Percentiles rank a stretch among this genome's conserved stretches.
Evolutionary conservation across 2,329 filamentous ascomycete species (phyloP).

Genomic region (Davidsoniella virescens): DNA sequence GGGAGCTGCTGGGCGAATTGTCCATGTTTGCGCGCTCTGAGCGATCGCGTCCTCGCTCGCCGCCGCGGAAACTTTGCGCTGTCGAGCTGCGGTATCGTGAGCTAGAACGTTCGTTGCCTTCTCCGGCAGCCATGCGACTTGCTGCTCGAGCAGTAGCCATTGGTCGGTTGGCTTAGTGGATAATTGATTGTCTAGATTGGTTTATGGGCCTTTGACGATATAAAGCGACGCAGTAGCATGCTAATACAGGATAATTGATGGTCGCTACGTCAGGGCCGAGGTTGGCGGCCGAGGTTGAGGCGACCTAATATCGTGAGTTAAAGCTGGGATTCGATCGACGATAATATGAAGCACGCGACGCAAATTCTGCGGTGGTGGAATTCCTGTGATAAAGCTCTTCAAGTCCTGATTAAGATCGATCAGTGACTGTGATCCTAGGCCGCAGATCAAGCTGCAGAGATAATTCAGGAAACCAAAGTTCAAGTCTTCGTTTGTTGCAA

Average conservation of each 20-base stretch:
- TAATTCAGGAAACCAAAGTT: too few relatives aligned
- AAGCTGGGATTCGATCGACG: neutral
- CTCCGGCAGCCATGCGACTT: constrained; percentile 11
- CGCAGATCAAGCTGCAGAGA: too few relatives aligned
- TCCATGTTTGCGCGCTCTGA: constrained; percentile 18
- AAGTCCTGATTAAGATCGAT: too few relatives aligned
- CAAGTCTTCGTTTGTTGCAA: too few relatives aligned
- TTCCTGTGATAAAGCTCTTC: too few relatives aligned
- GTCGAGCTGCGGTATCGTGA: constrained; percentile 11
- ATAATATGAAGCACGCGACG: too few relatives aligned
- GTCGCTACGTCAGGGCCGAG: neutral
- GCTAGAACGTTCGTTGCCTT: constrained; percentile 6
- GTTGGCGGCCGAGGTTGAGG: neutral
- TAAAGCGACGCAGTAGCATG: too few relatives aligned
- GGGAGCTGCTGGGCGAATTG: constrained; percentile 20
- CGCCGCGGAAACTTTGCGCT: constrained; percentile 21
- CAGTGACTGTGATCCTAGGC: too few relatives aligned
- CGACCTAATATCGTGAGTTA: neutral
- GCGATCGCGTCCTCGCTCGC: constrained; percentile 19
- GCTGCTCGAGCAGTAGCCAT: constrained; percentile 13
- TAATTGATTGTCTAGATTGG: too few relatives aligned
- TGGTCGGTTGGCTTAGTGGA: neutral
- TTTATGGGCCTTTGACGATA: too few relatives aligned
- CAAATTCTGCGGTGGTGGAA: too few relatives aligned
- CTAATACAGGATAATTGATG: neutral